Evolutionary conservation across 768 basidiomycete genomes (phyloP).

Genomic region (Megacollybia marginata): DNA sequence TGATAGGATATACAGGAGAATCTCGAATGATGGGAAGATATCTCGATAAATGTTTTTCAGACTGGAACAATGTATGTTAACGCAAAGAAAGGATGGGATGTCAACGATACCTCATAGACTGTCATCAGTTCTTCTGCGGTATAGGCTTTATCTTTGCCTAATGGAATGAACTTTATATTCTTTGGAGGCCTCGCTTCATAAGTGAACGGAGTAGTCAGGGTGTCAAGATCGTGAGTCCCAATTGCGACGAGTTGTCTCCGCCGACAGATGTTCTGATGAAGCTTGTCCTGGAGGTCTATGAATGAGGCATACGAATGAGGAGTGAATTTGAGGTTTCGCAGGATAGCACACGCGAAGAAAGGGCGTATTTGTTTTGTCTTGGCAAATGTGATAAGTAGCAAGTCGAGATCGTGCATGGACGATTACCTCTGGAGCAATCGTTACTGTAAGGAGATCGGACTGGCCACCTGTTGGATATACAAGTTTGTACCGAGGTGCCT

Average conservation of each 20-base stretch:
- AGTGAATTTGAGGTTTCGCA: conserved; percentile 88
- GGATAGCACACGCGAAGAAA: conserved; percentile 82
- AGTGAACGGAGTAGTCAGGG: conserved; percentile 78
- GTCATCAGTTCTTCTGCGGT: conserved; percentile 90
- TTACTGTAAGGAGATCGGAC: conserved; percentile 55
- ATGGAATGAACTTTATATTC: conserved; percentile 85
- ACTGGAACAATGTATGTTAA: conserved; percentile 36
- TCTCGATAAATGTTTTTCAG: conserved; percentile 83
- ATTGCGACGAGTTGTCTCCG: conserved; percentile 89
- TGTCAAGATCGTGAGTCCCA: conserved; percentile 96
- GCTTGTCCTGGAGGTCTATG: conserved; percentile 98
- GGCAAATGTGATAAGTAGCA: not conserved
- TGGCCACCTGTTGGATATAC: conserved; percentile 67
- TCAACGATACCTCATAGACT: conserved; percentile 71
- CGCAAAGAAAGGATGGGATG: not conserved
- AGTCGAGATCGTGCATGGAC: not conserved
- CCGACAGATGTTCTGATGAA: conserved; percentile 93
- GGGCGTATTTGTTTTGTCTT: conserved; percentile 83
- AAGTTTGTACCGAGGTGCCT: conserved; percentile 66
- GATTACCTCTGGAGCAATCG: conserved; percentile 62
- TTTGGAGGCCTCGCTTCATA: conserved; percentile 78
- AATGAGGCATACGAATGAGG: conserved; percentile 88
- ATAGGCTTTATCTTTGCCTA: conserved; percentile 73
- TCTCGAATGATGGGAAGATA: conserved; percentile 93
- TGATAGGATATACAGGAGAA: conserved; percentile 94